These are phyloP conservation scores for Ceratobasidium sp. DNA, from an alignment of 1,284 basidiomycete species.

Conservation along the genomic window DNA sequence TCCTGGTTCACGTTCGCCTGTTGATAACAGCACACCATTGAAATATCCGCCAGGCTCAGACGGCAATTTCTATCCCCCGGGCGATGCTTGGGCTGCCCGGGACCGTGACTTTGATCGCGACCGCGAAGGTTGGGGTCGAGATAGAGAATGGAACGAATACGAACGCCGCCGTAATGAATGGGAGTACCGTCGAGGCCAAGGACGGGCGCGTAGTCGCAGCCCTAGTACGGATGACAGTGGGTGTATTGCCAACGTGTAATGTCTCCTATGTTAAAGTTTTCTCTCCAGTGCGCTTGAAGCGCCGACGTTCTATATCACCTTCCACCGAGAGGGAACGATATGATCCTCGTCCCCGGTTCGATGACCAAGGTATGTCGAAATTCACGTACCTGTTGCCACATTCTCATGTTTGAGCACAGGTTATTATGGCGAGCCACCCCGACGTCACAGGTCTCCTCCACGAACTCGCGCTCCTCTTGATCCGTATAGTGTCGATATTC, in stretches of 20 bases:
- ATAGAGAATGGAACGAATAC: conserved; percentile 43
- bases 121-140: conserved; percentile 62
- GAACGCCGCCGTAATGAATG: conserved; percentile 41
- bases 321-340: conserved; percentile 75
- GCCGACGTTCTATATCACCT: conserved; percentile 85
- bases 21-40: conserved; percentile 58
- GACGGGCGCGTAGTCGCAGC: conserved; percentile 73
- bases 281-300: conserved; percentile 64
- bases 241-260: not conserved
- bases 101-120: conserved; percentile 74
- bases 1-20: conserved; percentile 79
- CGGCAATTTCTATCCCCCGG: conserved; percentile 56
- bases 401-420: conserved; percentile 13
- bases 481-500: conserved; percentile 81
- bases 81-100: conserved; percentile 69
- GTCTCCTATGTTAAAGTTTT: conserved; percentile 34
- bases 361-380: conserved; percentile 64
- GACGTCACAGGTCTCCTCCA: conserved; percentile 63
- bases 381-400: conserved; percentile 42
- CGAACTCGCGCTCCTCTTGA: conserved; percentile 55
- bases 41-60: conserved; percentile 59
- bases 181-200: conserved; percentile 48
- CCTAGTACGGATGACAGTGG: conserved; percentile 70
- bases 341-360: conserved; percentile 79
- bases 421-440: conserved; percentile 53